These are phyloP conservation scores for Aspergillus ochraceoroseus DNA, from an alignment of 2,329 filamentous ascomycete genomes.

Conservation along the genomic window DNA sequence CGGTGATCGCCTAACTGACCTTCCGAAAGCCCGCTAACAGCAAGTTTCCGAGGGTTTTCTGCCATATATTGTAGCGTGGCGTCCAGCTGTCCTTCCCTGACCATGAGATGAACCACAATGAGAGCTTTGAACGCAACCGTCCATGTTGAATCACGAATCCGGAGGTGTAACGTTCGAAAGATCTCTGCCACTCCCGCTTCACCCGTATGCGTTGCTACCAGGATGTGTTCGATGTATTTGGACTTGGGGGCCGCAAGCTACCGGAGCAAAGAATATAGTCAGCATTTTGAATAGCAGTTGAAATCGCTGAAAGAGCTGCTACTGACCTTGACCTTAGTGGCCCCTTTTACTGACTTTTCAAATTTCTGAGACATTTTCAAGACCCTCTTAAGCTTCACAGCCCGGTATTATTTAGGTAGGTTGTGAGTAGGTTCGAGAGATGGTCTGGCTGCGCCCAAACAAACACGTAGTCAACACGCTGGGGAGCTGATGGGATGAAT, in stretches of 20 bases:
- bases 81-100: slow-evolving; percentile 86
- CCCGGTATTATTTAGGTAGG: too few species aligned
- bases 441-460: slow-evolving; percentile 6
- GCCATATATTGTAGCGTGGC: slow-evolving; percentile 81
- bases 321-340: slow-evolving; percentile 89
- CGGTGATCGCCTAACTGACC: slow-evolving; percentile 54
- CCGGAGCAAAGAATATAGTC: slow-evolving; percentile 21
- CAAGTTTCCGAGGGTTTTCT: slow-evolving; percentile 74
- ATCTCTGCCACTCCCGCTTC: slow-evolving; percentile 94
- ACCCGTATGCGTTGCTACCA: slow-evolving; percentile 88
- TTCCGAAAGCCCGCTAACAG: slow-evolving; percentile 87
- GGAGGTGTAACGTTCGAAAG: slow-evolving; percentile 82
- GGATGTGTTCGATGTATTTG: slow-evolving; percentile 98
- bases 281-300: slow-evolving; percentile 7
- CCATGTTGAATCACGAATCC: slow-evolving; percentile 94
- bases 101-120: slow-evolving; percentile 95
- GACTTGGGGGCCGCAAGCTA: slow-evolving; percentile 94
- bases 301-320: slow-evolving; percentile 13
- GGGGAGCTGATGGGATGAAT: neutral
- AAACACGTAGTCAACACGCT: neutral
- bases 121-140: slow-evolving; percentile 98
- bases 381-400: slow-evolving; percentile 7
- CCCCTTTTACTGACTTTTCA: slow-evolving; percentile 98
- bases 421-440: slow-evolving; percentile 14
- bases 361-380: slow-evolving; percentile 58